Evolutionary conservation across 192 early-diverging fungal genomes (phyloP).

Genomic region (Coemansia sp.): DNA sequence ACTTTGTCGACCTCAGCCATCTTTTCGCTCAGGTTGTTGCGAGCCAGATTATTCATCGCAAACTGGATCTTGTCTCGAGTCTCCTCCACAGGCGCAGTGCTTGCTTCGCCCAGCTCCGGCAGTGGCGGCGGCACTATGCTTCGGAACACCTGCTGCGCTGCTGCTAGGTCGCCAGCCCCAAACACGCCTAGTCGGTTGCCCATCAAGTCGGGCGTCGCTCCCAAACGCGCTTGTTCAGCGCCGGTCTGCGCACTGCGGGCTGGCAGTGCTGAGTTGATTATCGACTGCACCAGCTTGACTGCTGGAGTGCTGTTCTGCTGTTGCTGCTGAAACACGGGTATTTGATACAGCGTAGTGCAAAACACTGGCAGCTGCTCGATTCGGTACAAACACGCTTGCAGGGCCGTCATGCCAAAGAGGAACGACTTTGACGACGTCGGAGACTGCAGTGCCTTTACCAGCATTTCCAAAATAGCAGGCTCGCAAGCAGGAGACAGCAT

Average conservation of each 20-base stretch:
- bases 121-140: slow-evolving; percentile 39
- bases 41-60: slow-evolving; percentile 93
- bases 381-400: slow-evolving; percentile 77
- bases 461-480: slow-evolving; percentile 85
- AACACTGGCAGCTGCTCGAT: slow-evolving; percentile 91
- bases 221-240: slow-evolving; percentile 14
- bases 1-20: slow-evolving; percentile 62
- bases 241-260: slow-evolving; percentile 23
- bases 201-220: slow-evolving; percentile 17
- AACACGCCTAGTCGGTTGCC: slow-evolving; percentile 4
- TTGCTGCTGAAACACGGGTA: slow-evolving; percentile 71
- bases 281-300: slow-evolving; percentile 38
- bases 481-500: slow-evolving; percentile 75
- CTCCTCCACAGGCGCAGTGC: slow-evolving; percentile 45
- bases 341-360: slow-evolving; percentile 78
- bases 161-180: background rate
- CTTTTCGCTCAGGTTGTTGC: slow-evolving; percentile 80
- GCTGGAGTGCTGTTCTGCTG: slow-evolving; percentile 16
- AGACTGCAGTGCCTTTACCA: slow-evolving; percentile 82
- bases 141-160: slow-evolving; percentile 15
- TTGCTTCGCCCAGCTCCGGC: slow-evolving; percentile 28
- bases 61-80: slow-evolving; percentile 93
- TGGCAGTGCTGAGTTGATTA: slow-evolving; percentile 26
- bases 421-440: slow-evolving; percentile 78
- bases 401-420: slow-evolving; percentile 83